These are phyloP conservation scores for Neurospora sp. DNA, from an alignment of 495 filamentous ascomycete species.

Conservation along the genomic window DNA sequence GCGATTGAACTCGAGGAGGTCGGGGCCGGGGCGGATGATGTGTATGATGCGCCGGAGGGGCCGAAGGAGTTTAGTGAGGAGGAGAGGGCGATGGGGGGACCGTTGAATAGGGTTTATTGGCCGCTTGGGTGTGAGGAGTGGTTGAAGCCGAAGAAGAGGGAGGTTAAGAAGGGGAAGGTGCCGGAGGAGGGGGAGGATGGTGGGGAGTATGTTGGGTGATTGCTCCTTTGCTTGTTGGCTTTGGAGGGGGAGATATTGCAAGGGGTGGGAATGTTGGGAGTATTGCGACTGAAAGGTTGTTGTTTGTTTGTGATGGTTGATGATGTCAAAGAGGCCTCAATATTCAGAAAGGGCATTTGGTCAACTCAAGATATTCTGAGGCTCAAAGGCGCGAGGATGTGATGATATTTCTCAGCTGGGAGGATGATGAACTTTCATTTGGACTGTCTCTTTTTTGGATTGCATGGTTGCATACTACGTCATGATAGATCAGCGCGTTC, in stretches of 20 bases:
- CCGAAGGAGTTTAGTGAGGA: slow-evolving; percentile 45
- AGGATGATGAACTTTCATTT: background rate
- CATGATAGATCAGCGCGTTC: background rate
- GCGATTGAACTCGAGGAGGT: slow-evolving; percentile 34
- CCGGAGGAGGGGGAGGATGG: slow-evolving; percentile 1
- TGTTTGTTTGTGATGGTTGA: too few species aligned
- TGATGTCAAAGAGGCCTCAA: too few species aligned
- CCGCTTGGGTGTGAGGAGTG: slow-evolving; percentile 81
- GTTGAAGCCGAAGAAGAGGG: slow-evolving; percentile 68
- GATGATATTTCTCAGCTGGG: too few species aligned
- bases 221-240: too few species aligned
- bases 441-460: too few species aligned
- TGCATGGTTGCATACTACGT: background rate
- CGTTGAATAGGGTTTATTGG: slow-evolving; percentile 85
- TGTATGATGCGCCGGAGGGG: slow-evolving; percentile 26
- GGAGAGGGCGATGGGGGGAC: slow-evolving; percentile 81
- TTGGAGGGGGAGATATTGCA: too few species aligned
- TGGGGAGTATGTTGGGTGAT: slow-evolving; percentile 4
- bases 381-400: too few species aligned
- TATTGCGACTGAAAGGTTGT: too few species aligned
- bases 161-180: slow-evolving; percentile 41
- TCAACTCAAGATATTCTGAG: too few species aligned
- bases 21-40: slow-evolving; percentile 31
- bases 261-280: too few species aligned
- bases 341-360: too few species aligned